A percentile compares a stretch with the other conserved stretches of the same genome.
These are phyloP conservation scores for Hypoxylon sp. DNA, from an alignment of 2,329 filamentous ascomycete genomes.

Conservation along the genomic window DNA sequence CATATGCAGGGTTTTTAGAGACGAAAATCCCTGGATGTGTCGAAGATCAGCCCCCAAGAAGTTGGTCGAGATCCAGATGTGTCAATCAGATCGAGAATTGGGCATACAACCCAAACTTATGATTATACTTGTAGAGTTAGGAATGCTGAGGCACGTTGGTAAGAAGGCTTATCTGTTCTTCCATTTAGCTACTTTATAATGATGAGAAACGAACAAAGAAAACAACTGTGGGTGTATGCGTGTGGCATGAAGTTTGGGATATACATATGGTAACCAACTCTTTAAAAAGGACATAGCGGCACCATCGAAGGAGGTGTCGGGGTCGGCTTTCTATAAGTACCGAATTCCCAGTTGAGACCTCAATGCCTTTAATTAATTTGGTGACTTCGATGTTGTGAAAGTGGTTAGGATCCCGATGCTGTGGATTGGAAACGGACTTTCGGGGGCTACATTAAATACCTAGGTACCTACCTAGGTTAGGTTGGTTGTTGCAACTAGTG, in stretches of 20 bases:
- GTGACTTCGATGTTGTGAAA: not conserved
- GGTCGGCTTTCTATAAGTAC: not conserved
- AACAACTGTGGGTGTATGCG: not conserved
- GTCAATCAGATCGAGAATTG: slow-evolving; percentile 27
- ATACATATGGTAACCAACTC: not conserved
- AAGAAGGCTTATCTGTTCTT: not conserved
- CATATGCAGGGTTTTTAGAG: slow-evolving; percentile 27
- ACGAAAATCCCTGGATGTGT: slow-evolving; percentile 20
- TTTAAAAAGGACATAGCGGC: not conserved
- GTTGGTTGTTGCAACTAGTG: not conserved
- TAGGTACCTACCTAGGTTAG: too few species aligned
- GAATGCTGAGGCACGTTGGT: not conserved
- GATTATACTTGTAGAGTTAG: not conserved
- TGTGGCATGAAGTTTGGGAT: slow-evolving; percentile 17
- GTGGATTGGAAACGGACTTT: not conserved
- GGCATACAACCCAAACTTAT: not conserved
- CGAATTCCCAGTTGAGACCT: not conserved
- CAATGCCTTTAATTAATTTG: not conserved
- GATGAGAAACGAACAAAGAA: not conserved
- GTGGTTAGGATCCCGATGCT: not conserved
- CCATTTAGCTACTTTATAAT: not conserved
- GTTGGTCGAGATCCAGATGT: slow-evolving; percentile 24
- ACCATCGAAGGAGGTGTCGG: not conserved
- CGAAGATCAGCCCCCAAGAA: slow-evolving; percentile 25
- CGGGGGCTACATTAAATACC: not conserved